Percentiles rank a stretch among this genome's conserved stretches.
Conservation (phyloP, 139 green algal species). For the Chlorokybus atmophyticus region DNA sequence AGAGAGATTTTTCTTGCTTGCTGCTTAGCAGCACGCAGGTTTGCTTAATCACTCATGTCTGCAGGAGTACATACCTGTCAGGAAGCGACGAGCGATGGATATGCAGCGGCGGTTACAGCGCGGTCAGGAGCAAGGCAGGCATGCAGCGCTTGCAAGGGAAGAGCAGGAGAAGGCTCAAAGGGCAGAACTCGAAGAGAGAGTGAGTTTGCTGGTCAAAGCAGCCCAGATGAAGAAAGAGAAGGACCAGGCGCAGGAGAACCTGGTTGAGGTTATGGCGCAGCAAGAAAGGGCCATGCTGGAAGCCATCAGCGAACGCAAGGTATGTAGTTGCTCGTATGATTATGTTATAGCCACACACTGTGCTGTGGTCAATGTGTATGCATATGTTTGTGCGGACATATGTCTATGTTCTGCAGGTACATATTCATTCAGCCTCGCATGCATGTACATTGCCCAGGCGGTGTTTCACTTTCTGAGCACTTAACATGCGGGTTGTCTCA, state of each 20-base stretch:
- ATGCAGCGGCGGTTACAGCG: conserved; percentile 35
- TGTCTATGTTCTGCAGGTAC: too few species aligned
- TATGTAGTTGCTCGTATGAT: too few species aligned
- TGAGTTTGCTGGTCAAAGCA: conserved; percentile 20
- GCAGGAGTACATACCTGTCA: conserved; percentile 83
- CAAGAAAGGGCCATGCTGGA: conserved; percentile 85
- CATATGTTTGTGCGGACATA: too few species aligned
- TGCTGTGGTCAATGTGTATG: too few species aligned
- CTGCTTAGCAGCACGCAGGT: conserved; percentile 1
- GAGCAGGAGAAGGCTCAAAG: not conserved
- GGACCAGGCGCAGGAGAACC: conserved; percentile 45
- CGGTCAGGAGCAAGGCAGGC: conserved; percentile 21
- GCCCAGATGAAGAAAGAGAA: conserved; percentile 15
- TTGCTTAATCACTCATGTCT: too few species aligned
- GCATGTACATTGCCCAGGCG: too few species aligned
- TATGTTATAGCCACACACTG: too few species aligned
- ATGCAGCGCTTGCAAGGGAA: not conserved
- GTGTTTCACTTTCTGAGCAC: too few species aligned
- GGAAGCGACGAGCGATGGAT: conserved; percentile 60
- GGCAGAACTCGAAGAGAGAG: not conserved
- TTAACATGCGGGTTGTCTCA: too few species aligned
- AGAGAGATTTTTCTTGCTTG: not conserved
- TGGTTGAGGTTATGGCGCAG: conserved; percentile 4
- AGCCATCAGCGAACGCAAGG: conserved; percentile 64
- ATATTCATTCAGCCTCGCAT: too few species aligned